Evolutionary conservation across 1,284 basidiomycete genomes (phyloP).

Genomic region (Fomes fomentarius): DNA sequence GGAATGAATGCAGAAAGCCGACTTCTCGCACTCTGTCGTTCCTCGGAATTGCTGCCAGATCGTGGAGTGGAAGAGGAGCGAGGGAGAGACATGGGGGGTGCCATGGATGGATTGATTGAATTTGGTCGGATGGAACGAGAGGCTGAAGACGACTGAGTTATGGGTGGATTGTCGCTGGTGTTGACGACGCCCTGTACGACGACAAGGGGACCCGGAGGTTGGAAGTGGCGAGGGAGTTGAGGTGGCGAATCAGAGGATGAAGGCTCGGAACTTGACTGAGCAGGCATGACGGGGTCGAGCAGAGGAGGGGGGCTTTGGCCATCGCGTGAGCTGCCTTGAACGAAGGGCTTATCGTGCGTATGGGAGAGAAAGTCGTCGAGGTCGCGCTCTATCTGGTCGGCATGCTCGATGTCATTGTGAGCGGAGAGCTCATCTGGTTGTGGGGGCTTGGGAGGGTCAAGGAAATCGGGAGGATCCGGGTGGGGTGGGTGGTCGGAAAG

Average conservation of each 20-base stretch:
- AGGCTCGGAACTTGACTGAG: conserved; percentile 9
- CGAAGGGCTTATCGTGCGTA: conserved; percentile 6
- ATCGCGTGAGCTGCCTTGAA: conserved; percentile 23
- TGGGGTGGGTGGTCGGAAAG: background rate
- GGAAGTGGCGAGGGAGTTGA: conserved; percentile 50
- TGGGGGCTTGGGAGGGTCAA: background rate
- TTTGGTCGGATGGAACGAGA: conserved; percentile 11
- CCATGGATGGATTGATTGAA: conserved; percentile 7
- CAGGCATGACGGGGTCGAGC: conserved; percentile 4
- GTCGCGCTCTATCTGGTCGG: conserved; percentile 21
- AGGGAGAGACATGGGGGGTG: conserved; percentile 6
- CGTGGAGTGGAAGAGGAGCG: conserved; percentile 25
- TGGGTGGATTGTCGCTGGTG: conserved; percentile 57
- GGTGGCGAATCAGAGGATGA: conserved; percentile 11
- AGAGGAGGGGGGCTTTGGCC: conserved; percentile 5
- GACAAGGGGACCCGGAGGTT: conserved; percentile 74
- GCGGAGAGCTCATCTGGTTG: background rate
- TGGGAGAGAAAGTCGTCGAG: conserved; percentile 21
- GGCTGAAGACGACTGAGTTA: conserved; percentile 25
- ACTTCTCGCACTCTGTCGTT: conserved; percentile 23
- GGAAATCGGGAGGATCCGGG: background rate
- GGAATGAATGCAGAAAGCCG: conserved; percentile 32
- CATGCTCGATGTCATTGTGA: background rate
- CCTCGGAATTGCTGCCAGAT: conserved; percentile 11
- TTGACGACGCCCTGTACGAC: conserved; percentile 83